Base-by-base conservation (phyloP, 2,329 filamentous ascomycete genomes). In the Monosporascus sp. region DNA sequence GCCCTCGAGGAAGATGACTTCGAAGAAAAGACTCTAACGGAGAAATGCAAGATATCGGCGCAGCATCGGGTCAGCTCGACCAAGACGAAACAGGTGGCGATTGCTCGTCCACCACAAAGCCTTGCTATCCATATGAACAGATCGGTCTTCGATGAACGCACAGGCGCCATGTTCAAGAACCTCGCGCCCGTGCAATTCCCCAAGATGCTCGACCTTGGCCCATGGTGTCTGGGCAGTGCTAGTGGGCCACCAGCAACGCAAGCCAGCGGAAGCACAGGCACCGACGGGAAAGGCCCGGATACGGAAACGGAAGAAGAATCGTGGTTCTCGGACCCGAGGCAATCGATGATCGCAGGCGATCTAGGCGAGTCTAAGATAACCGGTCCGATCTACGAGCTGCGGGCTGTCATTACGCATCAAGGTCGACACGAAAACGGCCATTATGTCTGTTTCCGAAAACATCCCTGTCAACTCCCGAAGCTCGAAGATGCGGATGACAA, bases 381-480 rank as follows among this genome's bases (percentile, higher is more conserved):
- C 0, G 82, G 83, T 3, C 78, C 77, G 27, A 75, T 86, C 1
- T 97, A 96, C 67, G 83, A 89, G 64, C 75, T 97, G 17, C 83
- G 88, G 50, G 90, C 92, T 31, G 88, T 93, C 0, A 82, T 97
- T 9, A 94, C 90, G 1, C 94, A 97, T 66, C 89, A 88, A 56
- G 94, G 94, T 4, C 80, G 88, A 35, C 94, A 97, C 68, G 91
- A 97, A 57, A 96, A 96, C 62, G 94, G 94, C 0, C 94, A 99
- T 71, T 97, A 99, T 62, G 85, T 97, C 39, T 96, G 90, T 67
- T 96, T 94, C 69, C 82, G 90, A 49, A 89, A 87, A 63, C 86
- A 90, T 63, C 77, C 82, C 17, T 64, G 65, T 9, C 56, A 52
- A 22, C 49, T 54, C 20, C 48, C 48, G 18, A 55, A 55, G 17